Evolutionary conservation across 1,284 basidiomycete species (phyloP).

Genomic region (Ceratobasidium papillatum): DNA sequence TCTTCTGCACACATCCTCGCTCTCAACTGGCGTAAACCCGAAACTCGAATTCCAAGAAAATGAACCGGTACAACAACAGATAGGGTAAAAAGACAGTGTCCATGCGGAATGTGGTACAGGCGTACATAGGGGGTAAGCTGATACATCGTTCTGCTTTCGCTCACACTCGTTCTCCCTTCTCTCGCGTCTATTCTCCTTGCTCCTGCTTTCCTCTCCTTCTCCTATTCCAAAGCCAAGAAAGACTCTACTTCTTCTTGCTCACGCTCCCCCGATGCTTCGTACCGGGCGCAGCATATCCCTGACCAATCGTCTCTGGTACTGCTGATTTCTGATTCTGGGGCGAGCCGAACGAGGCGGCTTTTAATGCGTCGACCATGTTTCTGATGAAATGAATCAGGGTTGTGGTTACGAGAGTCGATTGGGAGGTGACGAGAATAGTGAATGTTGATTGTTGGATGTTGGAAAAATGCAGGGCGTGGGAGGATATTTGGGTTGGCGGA

Average conservation of each 20-base stretch:
- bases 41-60: constrained; percentile 4
- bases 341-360: constrained; percentile 21
- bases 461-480: background rate
- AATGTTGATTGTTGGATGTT: background rate
- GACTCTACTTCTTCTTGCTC: constrained; percentile 25
- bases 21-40: background rate
- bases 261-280: constrained; percentile 8
- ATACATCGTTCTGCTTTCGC: background rate
- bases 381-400: constrained; percentile 3
- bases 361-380: constrained; percentile 31
- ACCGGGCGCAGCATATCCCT: constrained; percentile 13
- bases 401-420: background rate
- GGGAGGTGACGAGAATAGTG: background rate
- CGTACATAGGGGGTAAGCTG: background rate
- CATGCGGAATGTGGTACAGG: background rate
- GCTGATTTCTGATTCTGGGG: constrained; percentile 24
- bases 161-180: background rate
- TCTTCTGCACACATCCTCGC: background rate
- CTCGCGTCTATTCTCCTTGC: too few relatives aligned
- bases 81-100: background rate
- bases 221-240: too few relatives aligned
- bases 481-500: background rate
- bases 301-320: background rate
- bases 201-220: background rate
- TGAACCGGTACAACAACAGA: background rate